Percentiles rank a stretch among this genome's conserved stretches.
phyloP scores from a whole-genome alignment of 1,284 basidiomycete species.

The Cryptococcus sp. region DNA sequence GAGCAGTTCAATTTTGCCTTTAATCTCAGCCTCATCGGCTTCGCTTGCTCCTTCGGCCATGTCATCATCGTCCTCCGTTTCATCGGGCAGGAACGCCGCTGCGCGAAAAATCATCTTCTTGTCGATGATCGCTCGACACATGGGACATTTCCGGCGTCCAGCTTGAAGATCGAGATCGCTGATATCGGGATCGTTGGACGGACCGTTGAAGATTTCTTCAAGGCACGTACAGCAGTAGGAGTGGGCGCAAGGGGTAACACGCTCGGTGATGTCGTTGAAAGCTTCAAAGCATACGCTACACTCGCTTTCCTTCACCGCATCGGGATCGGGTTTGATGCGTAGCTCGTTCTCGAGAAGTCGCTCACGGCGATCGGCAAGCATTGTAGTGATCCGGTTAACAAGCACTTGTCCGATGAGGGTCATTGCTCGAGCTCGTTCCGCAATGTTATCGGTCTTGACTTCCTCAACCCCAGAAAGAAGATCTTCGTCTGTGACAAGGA shows the following conservation, averaged over 20 bases:
- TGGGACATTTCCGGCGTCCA: constrained; percentile 43
- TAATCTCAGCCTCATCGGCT: constrained; percentile 42
- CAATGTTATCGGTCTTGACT: constrained; percentile 23
- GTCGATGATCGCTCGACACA: constrained; percentile 43
- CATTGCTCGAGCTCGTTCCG: constrained; percentile 34
- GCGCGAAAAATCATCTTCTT: constrained; percentile 39
- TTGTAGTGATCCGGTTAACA: constrained; percentile 32
- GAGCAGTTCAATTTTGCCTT: constrained; percentile 6
- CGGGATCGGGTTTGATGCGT: constrained; percentile 15
- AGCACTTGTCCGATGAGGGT: constrained; percentile 23
- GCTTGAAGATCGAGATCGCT: constrained; percentile 32
- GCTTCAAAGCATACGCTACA: constrained; percentile 48
- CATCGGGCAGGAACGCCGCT: constrained; percentile 34
- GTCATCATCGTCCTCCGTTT: constrained; percentile 62
- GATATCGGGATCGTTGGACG: constrained; percentile 26
- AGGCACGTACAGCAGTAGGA: constrained; percentile 47
- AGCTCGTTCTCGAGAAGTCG: constrained; percentile 6
- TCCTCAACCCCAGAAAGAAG: constrained; percentile 25
- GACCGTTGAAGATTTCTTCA: constrained; percentile 34
- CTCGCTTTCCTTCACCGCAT: constrained; percentile 24
- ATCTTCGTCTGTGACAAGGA: constrained; percentile 40
- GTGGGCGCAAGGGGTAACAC: constrained; percentile 46
- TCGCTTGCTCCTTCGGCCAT: constrained; percentile 18
- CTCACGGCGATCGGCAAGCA: constrained; percentile 35
- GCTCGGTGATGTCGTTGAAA: constrained; percentile 28